A percentile compares a stretch with the other conserved stretches of the same genome.
Conservation (phyloP, 2,329 filamentous ascomycete genomes). For the Beauveria sp. region DNA sequence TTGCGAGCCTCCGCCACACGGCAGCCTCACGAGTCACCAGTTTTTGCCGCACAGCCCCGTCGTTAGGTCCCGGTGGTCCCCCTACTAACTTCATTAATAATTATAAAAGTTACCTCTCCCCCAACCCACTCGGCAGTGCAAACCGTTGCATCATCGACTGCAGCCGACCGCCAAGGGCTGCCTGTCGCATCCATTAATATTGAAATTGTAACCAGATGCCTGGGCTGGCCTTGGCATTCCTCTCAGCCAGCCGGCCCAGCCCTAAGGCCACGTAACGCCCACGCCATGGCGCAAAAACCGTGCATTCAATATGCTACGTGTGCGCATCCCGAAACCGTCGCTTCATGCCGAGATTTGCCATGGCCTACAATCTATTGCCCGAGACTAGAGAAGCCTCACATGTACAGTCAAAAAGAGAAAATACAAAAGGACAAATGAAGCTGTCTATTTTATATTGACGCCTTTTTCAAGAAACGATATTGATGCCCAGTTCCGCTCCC, state of each 20-base stretch:
- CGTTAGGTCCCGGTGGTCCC: not conserved
- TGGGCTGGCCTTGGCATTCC: not conserved
- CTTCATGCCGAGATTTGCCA: not conserved
- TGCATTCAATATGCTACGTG: not conserved
- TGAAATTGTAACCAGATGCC: not conserved
- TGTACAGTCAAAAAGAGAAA: not conserved
- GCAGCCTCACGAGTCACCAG: not conserved
- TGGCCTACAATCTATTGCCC: not conserved
- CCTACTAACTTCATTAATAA: not conserved
- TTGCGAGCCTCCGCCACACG: conserved; percentile 3
- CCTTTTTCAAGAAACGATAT: not conserved
- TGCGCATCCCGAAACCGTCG: not conserved
- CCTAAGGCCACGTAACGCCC: conserved; percentile 1
- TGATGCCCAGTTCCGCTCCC: not conserved
- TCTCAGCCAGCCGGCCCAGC: not conserved
- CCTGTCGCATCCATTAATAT: not conserved
- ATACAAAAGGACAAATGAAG: not conserved
- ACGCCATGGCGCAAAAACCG: not conserved
- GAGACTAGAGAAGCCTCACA: not conserved
- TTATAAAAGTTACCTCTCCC: too few species aligned
- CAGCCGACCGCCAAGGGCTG: not conserved
- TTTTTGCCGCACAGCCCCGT: conserved; percentile 6
- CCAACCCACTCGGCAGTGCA: conserved; percentile 4
- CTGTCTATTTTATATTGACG: not conserved
- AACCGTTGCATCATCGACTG: conserved; percentile 1